Base-by-base conservation (phyloP, 1,284 basidiomycete genomes). In the Agaricales sp. region DNA sequence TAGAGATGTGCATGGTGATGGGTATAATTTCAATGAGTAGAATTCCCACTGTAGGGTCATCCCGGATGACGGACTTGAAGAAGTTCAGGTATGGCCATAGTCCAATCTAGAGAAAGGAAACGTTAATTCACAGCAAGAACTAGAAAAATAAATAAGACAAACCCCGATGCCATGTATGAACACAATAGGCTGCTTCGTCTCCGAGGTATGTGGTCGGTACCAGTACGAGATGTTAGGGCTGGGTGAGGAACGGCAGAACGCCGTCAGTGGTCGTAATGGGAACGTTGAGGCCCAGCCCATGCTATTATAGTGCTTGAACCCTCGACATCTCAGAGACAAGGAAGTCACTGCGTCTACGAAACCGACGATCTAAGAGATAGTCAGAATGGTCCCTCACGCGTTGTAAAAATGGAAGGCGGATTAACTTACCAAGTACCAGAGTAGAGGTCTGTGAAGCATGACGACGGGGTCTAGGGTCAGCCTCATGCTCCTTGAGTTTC, bases 101-200 rank as follows among this genome's bases (percentile, higher is more conserved):
- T 18, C 81, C 82, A 49, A 84, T 80, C 79, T 79, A 51, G 37
- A 18, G 20, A 19, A 46, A 43, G 23, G 43, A 4, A 18, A 25
- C 39, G 37, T 16, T 24, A 22, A 18, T 6, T 11, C 22, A 4
- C 3, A 2, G 19, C 22, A 14, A 22, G 45, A 11, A 26, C 14
- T 6, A 8, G 39, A 24, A 12, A 30, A 53, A 20, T 20, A 35
- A 43, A 41, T n/a, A 46, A 30, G 4, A 67, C 75, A 13, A 62
- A 82, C 78, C 3, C 81, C 82, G 20, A 83, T 77, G 11, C 80
- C 82, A 51, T 84, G 81, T 0, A 84, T 58, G 56, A 84, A 81
- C 8, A 83, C 58, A 11, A 84, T 63, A 0, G 80, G 77, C 8
- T 66, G 63, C 53, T 72, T 74, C 2, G 65, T 67, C 8, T 50